Percentiles rank a stretch among this genome's conserved stretches.
Conservation (phyloP, 163 green algal genomes). For the Prototheca cutis region DNA sequence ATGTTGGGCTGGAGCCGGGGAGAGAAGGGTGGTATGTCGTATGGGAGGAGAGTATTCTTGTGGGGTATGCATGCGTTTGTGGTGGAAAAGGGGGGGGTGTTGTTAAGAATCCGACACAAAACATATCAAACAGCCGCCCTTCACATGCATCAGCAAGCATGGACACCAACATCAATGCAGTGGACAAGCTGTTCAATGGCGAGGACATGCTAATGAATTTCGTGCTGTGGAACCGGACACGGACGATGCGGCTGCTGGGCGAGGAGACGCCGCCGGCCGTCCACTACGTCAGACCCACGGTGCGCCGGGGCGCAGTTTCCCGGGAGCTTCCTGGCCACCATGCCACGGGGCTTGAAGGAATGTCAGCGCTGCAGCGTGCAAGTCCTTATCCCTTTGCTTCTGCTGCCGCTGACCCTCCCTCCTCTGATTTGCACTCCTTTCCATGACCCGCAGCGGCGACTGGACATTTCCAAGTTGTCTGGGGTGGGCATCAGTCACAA, state of each 20-base stretch:
- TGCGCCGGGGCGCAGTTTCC: not conserved
- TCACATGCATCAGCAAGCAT: not conserved
- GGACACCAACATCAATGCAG: not conserved
- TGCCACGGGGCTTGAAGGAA: too few species aligned
- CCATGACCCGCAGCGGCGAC: not conserved
- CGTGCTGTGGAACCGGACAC: conserved; percentile 21
- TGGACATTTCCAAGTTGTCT: conserved; percentile 18
- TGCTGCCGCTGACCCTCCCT: not conserved
- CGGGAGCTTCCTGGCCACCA: not conserved
- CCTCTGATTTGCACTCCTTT: not conserved
- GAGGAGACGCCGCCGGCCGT: too few species aligned
- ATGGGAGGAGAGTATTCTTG: too few species aligned
- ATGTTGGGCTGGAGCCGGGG: too few species aligned
- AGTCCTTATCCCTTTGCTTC: too few species aligned
- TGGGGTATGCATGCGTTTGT: too few species aligned
- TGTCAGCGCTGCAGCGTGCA: too few species aligned
- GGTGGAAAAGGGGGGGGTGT: too few species aligned
- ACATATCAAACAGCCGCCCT: too few species aligned
- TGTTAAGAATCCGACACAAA: too few species aligned
- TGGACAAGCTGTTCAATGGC: conserved; percentile 32
- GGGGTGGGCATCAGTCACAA: conserved; percentile 15
- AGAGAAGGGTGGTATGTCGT: too few species aligned
- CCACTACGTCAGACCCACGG: not conserved
- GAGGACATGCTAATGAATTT: conserved; percentile 47
- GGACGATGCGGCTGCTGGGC: not conserved